phyloP scores from a whole-genome alignment of 2,329 filamentous ascomycete genomes.

The Biscogniauxia mediterranea region DNA sequence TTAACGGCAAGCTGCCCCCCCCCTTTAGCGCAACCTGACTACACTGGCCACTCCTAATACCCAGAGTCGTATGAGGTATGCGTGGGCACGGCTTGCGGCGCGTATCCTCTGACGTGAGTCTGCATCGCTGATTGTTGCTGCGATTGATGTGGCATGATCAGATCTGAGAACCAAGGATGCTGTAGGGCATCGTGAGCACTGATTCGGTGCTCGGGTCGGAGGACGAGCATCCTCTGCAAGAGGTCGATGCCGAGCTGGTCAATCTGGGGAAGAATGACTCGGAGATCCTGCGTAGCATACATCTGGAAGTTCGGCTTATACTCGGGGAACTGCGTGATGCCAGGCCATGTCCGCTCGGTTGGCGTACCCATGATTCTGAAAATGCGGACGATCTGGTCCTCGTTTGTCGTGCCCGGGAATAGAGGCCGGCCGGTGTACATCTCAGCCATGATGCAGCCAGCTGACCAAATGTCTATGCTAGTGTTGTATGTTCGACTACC shows the following conservation, averaged over 20 bases:
- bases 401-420: constrained; percentile 96
- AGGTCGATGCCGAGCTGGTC: constrained; percentile 85
- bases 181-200: constrained; percentile 82
- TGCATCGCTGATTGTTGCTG: constrained; percentile 40
- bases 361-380: constrained; percentile 99
- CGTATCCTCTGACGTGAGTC: constrained; percentile 37
- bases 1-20: background rate
- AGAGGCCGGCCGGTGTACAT: constrained; percentile 96
- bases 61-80: constrained; percentile 29
- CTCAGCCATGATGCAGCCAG: constrained; percentile 99
- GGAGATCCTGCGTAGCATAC: constrained; percentile 87
- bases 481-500: constrained; percentile 97
- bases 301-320: constrained; percentile 96
- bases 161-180: constrained; percentile 88
- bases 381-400: constrained; percentile 95
- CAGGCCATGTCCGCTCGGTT: constrained; percentile 91
- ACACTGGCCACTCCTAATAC: constrained; percentile 22
- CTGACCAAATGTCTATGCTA: constrained; percentile 99
- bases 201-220: constrained; percentile 87
- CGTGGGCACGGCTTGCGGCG: constrained; percentile 28
- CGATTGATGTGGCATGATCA: constrained; percentile 57
- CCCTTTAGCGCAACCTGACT: background rate
- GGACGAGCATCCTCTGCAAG: constrained; percentile 84
- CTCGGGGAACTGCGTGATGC: constrained; percentile 92
- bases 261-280: constrained; percentile 84